These are phyloP conservation scores for Pythium biforme DNA, from an alignment of 352 stramenopile species.

Conservation along the genomic window DNA sequence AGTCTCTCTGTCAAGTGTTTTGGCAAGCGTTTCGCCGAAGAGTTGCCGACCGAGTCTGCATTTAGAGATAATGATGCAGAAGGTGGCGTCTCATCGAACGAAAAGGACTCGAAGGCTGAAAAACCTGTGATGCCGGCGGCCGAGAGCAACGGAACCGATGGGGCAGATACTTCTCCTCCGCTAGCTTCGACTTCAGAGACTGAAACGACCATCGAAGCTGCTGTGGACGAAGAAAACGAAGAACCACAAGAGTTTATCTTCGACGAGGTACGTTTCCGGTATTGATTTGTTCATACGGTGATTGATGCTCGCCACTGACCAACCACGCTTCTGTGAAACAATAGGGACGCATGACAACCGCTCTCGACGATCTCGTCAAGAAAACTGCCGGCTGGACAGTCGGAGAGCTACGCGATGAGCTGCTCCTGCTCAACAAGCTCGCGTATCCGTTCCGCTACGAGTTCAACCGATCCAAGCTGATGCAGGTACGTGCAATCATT, in stretches of 20 bases:
- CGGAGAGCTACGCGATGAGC: constrained; percentile 67
- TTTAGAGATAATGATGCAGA: constrained; percentile 27
- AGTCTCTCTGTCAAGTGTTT: constrained; percentile 66
- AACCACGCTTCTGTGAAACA: neutral
- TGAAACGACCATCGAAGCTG: neutral
- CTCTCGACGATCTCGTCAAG: constrained; percentile 48
- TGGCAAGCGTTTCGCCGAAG: constrained; percentile 55
- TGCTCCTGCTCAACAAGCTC: constrained; percentile 69
- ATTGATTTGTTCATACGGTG: neutral
- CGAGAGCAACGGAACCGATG: neutral
- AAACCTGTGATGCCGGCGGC: neutral
- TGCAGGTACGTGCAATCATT: constrained; percentile 35
- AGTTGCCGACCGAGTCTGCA: constrained; percentile 39
- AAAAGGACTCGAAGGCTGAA: neutral
- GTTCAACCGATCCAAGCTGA: constrained; percentile 64
- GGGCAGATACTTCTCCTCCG: neutral
- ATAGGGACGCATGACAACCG: constrained; percentile 42
- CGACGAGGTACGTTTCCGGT: constrained; percentile 57
- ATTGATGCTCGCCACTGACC: too few species aligned
- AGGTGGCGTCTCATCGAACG: neutral
- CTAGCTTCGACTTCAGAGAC: neutral
- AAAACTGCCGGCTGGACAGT: constrained; percentile 71
- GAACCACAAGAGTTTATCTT: constrained; percentile 61
- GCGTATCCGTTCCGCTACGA: constrained; percentile 59
- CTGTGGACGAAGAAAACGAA: constrained; percentile 13